These are phyloP conservation scores for Spatholobus suberectus DNA, from an alignment of 306 rosid genomes.

Conservation along the genomic window DNA sequence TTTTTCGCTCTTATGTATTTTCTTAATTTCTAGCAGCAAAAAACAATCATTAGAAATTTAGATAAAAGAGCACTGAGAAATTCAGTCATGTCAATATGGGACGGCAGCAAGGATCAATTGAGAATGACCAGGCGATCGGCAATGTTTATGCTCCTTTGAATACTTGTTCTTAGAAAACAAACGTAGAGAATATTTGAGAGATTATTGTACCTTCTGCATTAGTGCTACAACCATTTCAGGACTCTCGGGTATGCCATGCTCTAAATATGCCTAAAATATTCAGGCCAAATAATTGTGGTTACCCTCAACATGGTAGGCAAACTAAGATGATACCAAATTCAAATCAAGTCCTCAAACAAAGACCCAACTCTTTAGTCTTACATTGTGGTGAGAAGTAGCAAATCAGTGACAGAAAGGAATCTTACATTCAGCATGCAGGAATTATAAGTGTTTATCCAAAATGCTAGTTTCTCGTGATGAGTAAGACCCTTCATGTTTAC, in stretches of 20 bases:
- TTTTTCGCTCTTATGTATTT: background rate
- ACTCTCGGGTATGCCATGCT: conserved; percentile 62
- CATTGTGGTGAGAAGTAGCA: background rate
- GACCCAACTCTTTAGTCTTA: background rate
- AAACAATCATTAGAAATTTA: background rate
- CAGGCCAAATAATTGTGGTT: conserved; percentile 15
- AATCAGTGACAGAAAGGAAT: conserved; percentile 19
- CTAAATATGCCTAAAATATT: conserved; percentile 62
- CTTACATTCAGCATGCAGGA: conserved; percentile 84
- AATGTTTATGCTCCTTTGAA: background rate
- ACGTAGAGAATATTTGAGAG: background rate
- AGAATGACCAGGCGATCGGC: background rate
- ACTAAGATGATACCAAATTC: background rate
- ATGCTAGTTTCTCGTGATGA: conserved; percentile 60
- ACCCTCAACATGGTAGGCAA: background rate
- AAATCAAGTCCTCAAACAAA: background rate
- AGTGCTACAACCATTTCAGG: conserved; percentile 54
- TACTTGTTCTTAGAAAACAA: background rate
- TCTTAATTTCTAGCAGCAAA: background rate
- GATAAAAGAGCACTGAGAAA: conserved; percentile 3
- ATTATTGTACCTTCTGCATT: conserved; percentile 73
- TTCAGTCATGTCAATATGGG: background rate
- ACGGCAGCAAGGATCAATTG: conserved; percentile 3
- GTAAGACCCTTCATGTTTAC: conserved; percentile 72
- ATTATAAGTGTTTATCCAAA: conserved; percentile 62